Evolutionary conservation across 345 rosid genomes (phyloP).

Genomic region (Populus pruinosa): DNA sequence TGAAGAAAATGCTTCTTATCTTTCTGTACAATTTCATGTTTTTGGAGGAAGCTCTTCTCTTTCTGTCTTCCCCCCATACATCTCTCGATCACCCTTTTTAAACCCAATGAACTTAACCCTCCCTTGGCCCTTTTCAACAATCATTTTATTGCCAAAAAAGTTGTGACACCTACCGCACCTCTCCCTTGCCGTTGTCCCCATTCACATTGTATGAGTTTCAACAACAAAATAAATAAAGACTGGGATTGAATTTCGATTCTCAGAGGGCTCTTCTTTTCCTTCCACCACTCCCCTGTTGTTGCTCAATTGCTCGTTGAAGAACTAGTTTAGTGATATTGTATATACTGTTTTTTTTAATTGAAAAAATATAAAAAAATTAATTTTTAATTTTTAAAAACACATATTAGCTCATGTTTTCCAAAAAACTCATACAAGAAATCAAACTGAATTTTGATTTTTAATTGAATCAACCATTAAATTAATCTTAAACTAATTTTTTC

Average conservation of each 20-base stretch:
- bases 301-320: constrained; percentile 13
- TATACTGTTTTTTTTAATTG: too few relatives aligned
- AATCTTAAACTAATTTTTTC: too few relatives aligned
- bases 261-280: not conserved
- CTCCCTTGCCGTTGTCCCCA: constrained; percentile 18
- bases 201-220: not conserved
- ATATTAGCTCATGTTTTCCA: too few relatives aligned
- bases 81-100: constrained; percentile 2
- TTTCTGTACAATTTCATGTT: constrained; percentile 27
- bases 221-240: not conserved
- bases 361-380: too few relatives aligned
- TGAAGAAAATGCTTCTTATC: constrained; percentile 55
- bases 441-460: too few relatives aligned
- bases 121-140: constrained; percentile 18
- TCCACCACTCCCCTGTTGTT: constrained; percentile 4
- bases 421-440: too few relatives aligned
- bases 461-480: too few relatives aligned
- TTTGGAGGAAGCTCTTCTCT: not conserved
- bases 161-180: constrained; percentile 35
- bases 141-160: constrained; percentile 47
- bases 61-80: constrained; percentile 11
- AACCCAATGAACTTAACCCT: constrained; percentile 27
- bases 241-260: too few relatives aligned
- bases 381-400: too few relatives aligned
- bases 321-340: too few relatives aligned